Base-by-base conservation (phyloP, 2,329 filamentous ascomycete species). In the Aspergillus alliaceus region DNA sequence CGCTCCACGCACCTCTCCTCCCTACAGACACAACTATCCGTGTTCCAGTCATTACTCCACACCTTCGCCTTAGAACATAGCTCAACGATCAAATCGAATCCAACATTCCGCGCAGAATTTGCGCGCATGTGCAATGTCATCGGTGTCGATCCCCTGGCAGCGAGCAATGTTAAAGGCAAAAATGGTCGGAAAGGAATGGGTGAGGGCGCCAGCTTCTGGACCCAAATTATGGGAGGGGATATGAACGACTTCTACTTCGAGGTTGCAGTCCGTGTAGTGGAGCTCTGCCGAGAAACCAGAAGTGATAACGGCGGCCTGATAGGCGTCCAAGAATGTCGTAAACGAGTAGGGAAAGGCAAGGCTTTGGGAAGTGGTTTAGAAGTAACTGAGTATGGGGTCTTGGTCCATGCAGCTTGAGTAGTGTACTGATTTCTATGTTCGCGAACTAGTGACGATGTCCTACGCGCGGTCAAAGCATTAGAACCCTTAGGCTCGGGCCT, bases 171-270 rank as follows among this genome's bases (percentile, higher is more conserved):
- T 59, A 73, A 79, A 64, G 79, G 80, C 52, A 79, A 79, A 59
- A 75, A 75, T 40, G 79, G 76, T 47, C 77, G 74, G 4, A 80
- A 62, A 72, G 78, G 78, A 18, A 54, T 69, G n/a, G 69, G 70
- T 24, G 74, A 75, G 51, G 80, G 79, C 1, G 85, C 85, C 18
- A 95, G 89, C 57, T 87, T 97, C 58, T 98, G 95, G 93, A 90
- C 91, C 8, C 93, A 97, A 79, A 85, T 98, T 61, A 83, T 98
- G 20, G 95, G 95, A 29, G 86, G 90, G 58, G 92, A 88, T 67
- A 93, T 99, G 65, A 96, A 97, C 72, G 95, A 99, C 75, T 99
- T 99, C 72, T 99, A 98, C 78, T 98, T 98, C 75, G 93, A 96
- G 79, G 86, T 99, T 46, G 95, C 92, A 1, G 93, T 98, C n/a